Evolutionary conservation across 129 eudicot genomes (phyloP), one percentile per base, ranked within the genome.

Genomic region (Centella asiatica): DNA sequence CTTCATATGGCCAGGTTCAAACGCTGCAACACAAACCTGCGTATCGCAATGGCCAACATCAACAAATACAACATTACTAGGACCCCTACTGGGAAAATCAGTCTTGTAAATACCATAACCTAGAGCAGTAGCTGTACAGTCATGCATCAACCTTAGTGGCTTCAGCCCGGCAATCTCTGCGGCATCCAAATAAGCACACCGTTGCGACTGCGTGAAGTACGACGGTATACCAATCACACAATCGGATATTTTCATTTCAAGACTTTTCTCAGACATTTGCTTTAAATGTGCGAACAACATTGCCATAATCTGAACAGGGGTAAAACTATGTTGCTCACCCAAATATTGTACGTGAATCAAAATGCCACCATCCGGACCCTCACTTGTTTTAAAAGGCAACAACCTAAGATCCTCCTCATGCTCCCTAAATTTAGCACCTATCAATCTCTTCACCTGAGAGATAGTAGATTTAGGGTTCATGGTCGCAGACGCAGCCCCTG

Each of bases 21-120:
- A 93, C 23, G 90, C 79, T 13, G 78, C 87, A 64, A 93, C 89
- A 13, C 87, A 66, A 61, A 93, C 92, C 74, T 93, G 99, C 25
- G 92, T 93, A 68, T 93, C 99, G 55, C 87, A 82, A 47, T 88
- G 99, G 44, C 99, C 99, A 62, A 93, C 66, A 70, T 93, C 96
- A 44, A 93, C 95, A 88, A 93, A 93, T 59, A 82, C 96, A 47
- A 88, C 92, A 75, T 74, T 74, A 9, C 74, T 66, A 0, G 83
- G 84, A 5, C 83, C 87, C 6, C 72, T 44, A 31, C 59, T 68
- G 15, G 80, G 42, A 47, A 82, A 80, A 62, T 93, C 99, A n/a
- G 82, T 76, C 78, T 81, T 93, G 80, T 93, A 93, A 22, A 93
- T 82, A 32, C 99, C 99, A 56, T 93, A 93, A 59, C 99, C 99